Conservation (phyloP, 1,284 basidiomycete species). For the Austroboletus rostrupii region DNA sequence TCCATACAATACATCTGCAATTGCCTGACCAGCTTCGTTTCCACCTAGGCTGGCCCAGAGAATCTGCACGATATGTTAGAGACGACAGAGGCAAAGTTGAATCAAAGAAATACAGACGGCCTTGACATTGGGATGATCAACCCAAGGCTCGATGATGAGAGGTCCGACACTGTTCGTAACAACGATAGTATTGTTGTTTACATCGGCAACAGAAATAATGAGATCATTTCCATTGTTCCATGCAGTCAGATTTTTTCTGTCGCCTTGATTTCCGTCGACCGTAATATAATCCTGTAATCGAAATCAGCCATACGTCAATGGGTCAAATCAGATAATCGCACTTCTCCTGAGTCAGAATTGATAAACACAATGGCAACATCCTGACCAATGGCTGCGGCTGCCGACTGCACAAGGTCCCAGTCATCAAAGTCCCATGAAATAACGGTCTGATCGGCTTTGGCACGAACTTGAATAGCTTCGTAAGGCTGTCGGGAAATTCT, state of each 20-base stretch:
- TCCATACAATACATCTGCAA: conserved; percentile 45
- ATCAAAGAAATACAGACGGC: conserved; percentile 28
- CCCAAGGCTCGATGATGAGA: conserved; percentile 49
- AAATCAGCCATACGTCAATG: conserved; percentile 5
- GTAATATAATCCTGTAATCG: conserved; percentile 45
- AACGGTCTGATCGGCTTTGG: conserved; percentile 30
- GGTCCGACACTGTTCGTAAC: conserved; percentile 54
- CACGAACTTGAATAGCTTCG: conserved; percentile 36
- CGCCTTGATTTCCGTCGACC: conserved; percentile 46
- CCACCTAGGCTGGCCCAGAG: conserved; percentile 54
- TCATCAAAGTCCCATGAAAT: conserved; percentile 37
- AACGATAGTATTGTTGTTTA: conserved; percentile 54
- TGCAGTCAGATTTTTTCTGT: conserved; percentile 51
- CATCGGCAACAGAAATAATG: conserved; percentile 32
- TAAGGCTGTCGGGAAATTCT: conserved; percentile 27
- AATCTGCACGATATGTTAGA: conserved; percentile 23
- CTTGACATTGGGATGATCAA: conserved; percentile 50
- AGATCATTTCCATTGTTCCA: conserved; percentile 55
- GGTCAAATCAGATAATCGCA: conserved; percentile 1
- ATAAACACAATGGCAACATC: conserved; percentile 38
- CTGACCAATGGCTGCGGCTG: conserved; percentile 23
- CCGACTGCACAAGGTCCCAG: conserved; percentile 29
- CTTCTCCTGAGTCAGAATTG: conserved; percentile 39
- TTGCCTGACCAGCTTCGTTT: conserved; percentile 49
- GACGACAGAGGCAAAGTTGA: background rate